Conservation (phyloP, 106 monocot genomes). For the Dioscorea dumetorum region DNA sequence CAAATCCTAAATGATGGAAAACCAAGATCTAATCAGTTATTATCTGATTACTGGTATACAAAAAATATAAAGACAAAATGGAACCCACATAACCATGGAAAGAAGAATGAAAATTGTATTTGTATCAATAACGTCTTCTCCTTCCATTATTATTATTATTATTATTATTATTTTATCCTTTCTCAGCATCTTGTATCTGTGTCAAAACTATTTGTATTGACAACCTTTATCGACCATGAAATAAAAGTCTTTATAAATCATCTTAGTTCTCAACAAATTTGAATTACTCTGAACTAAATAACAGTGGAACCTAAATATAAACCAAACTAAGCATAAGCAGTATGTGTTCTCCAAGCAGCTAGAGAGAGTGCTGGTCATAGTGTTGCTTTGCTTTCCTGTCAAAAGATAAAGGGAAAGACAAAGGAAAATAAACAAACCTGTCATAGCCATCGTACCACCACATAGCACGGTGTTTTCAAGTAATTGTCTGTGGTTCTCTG, state of each 20-base stretch:
- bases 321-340: neutral
- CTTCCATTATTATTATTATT: no score
- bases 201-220: no score
- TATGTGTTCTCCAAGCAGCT: neutral
- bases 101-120: neutral
- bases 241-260: no score
- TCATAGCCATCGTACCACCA: conserved; percentile 86
- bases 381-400: neutral
- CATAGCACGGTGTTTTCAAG: conserved; percentile 92
- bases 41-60: neutral
- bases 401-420: neutral
- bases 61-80: neutral
- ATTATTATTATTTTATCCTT: no score
- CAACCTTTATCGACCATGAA: no score
- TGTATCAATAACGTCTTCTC: neutral
- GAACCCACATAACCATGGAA: neutral
- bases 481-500: conserved; percentile 90
- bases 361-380: neutral
- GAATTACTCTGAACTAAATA: neutral
- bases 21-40: neutral
- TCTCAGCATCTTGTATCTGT: no score
- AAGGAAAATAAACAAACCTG: conserved; percentile 30
- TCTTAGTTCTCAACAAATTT: no score
- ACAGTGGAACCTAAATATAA: neutral
- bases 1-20: conserved; percentile 58